Evolutionary conservation across 2,329 filamentous ascomycete species (phyloP).

Genomic region (Cephalotrichum gorgonifer): DNA sequence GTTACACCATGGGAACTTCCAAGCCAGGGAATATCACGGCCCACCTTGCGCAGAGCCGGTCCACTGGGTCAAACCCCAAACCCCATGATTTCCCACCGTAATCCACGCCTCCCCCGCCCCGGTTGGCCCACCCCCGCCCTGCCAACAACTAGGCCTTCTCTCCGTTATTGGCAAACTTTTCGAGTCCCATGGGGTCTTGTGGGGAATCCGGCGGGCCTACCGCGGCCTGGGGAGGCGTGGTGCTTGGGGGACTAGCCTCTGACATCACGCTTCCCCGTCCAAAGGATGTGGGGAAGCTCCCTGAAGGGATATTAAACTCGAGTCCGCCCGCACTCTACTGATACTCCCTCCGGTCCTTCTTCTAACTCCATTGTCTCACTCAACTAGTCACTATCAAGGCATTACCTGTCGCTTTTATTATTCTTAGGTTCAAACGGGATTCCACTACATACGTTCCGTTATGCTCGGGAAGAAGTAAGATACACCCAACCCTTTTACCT

Average conservation of each 20-base stretch:
- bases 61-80: too few species aligned
- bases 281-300: background rate
- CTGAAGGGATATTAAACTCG: background rate
- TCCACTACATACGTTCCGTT: too few species aligned
- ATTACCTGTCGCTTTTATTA: background rate
- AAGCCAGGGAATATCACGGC: too few species aligned
- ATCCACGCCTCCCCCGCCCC: too few species aligned
- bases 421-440: too few species aligned
- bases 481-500: too few species aligned
- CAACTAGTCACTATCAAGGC: background rate
- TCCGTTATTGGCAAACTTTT: too few species aligned
- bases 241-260: background rate
- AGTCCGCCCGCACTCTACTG: background rate
- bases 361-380: background rate
- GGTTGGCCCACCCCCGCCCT: too few species aligned
- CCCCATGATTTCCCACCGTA: too few species aligned
- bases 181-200: background rate
- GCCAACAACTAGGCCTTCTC: too few species aligned
- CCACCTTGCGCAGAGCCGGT: too few species aligned
- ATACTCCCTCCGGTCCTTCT: background rate
- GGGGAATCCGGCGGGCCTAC: background rate
- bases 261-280: background rate
- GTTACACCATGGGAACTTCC: too few species aligned
- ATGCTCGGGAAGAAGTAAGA: slow-evolving; percentile 8
- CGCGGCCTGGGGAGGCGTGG: background rate